Evolutionary conservation across 2,329 filamentous ascomycete species (phyloP).

Genomic region (Plenodomus biglobosus): DNA sequence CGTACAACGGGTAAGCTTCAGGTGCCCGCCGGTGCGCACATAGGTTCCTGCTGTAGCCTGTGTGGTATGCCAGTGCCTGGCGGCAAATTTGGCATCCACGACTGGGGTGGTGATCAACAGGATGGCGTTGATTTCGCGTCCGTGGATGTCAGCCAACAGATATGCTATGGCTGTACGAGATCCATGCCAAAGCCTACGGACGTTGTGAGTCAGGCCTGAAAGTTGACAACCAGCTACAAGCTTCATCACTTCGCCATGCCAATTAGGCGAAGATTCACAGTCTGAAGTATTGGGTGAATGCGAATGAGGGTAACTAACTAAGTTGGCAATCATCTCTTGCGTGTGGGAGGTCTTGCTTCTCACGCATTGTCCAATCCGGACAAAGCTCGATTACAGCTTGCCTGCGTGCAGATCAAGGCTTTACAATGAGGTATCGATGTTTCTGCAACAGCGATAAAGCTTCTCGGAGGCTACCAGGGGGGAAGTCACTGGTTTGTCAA

Average conservation of each 20-base stretch:
- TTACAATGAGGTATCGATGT: conserved; percentile 31
- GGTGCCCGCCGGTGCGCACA: conserved; percentile 42
- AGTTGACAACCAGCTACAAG: not conserved
- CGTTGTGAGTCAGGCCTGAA: not conserved
- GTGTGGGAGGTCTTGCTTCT: conserved; percentile 45
- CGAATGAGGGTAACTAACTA: conserved; percentile 37
- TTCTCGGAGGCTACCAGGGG: conserved; percentile 45
- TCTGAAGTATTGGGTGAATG: conserved; percentile 25
- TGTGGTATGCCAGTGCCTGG: conserved; percentile 70
- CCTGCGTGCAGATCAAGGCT: conserved; percentile 49
- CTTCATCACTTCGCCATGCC: too few species aligned
- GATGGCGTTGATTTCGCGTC: conserved; percentile 28
- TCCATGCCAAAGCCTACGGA: conserved; percentile 44
- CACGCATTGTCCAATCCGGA: conserved; percentile 25
- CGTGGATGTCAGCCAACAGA: conserved; percentile 18
- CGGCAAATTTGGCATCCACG: conserved; percentile 64
- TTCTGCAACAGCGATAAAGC: conserved; percentile 38
- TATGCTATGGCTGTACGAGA: conserved; percentile 76
- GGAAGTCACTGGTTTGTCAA: conserved; percentile 34
- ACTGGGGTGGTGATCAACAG: conserved; percentile 60
- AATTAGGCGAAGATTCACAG: conserved; percentile 35
- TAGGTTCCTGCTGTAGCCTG: conserved; percentile 58
- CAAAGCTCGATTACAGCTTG: conserved; percentile 47
- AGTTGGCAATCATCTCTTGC: conserved; percentile 49
- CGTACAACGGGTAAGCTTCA: conserved; percentile 83